phyloP scores from a whole-genome alignment of 345 rosid species.

The Camelina hispida region DNA sequence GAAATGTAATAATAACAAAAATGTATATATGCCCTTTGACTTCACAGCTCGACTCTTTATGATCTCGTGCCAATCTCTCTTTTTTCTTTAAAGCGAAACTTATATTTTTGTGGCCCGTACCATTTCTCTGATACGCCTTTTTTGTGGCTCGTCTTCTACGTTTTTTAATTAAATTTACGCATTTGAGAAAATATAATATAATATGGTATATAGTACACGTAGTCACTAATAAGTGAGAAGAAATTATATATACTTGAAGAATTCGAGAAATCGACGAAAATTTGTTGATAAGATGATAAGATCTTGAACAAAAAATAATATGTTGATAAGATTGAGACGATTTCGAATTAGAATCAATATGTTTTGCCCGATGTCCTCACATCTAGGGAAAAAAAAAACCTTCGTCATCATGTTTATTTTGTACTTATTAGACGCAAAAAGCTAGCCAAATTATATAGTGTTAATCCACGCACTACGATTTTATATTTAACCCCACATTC shows the following conservation, averaged over 20 bases:
- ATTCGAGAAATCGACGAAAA: not conserved
- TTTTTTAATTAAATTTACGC: slow-evolving; percentile 5
- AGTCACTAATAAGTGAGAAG: not conserved
- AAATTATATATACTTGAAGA: not conserved
- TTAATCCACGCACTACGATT: not conserved
- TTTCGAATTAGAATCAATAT: not conserved
- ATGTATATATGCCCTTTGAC: slow-evolving; percentile 38
- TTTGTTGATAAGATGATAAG: not conserved
- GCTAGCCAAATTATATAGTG: not conserved
- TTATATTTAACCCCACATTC: not conserved
- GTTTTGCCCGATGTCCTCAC: not conserved
- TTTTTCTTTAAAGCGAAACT: not conserved
- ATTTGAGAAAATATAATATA: not conserved
- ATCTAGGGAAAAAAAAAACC: not conserved
- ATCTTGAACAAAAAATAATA: too few species aligned
- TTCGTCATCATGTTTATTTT: not conserved
- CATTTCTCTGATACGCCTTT: slow-evolving; percentile 34
- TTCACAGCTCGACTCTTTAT: slow-evolving; percentile 39
- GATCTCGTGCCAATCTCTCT: slow-evolving; percentile 41
- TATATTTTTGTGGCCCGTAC: slow-evolving; percentile 43
- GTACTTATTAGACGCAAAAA: not conserved
- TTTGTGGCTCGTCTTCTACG: too few species aligned
- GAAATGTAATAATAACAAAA: slow-evolving; percentile 31
- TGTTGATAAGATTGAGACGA: not conserved
- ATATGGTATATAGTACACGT: not conserved